A percentile compares a stretch with the other conserved stretches of the same genome.
Evolutionary conservation across 192 early-diverging fungal species (phyloP).

Genomic region (Pilaira anomala): DNA sequence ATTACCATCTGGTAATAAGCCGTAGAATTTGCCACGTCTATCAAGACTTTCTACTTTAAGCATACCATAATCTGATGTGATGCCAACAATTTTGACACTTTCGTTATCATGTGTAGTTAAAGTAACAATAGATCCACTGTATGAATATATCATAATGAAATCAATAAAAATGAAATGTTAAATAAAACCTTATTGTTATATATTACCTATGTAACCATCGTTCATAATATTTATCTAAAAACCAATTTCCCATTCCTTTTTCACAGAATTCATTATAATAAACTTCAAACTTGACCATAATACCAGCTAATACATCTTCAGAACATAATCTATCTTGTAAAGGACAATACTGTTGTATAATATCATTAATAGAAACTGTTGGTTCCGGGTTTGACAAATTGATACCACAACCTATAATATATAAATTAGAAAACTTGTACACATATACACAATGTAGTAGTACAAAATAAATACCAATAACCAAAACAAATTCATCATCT

Average conservation of each 20-base stretch:
- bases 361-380: conserved; percentile 80
- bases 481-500: conserved; percentile 67
- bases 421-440: conserved; percentile 42
- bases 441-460: background rate
- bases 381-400: conserved; percentile 84
- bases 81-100: conserved; percentile 68
- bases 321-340: conserved; percentile 55
- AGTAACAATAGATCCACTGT: conserved; percentile 60
- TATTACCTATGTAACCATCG: conserved; percentile 80
- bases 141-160: conserved; percentile 69
- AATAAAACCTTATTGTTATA: background rate
- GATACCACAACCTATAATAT: conserved; percentile 87
- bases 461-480: conserved; percentile 62
- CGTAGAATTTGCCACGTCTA: conserved; percentile 54
- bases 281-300: conserved; percentile 72
- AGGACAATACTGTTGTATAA: conserved; percentile 61
- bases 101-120: conserved; percentile 57
- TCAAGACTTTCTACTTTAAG: conserved; percentile 62
- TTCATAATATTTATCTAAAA: conserved; percentile 75
- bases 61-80: conserved; percentile 72
- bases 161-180: conserved; percentile 37
- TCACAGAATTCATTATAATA: conserved; percentile 71
- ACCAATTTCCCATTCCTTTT: conserved; percentile 48
- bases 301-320: conserved; percentile 63
- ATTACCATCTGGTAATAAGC: conserved; percentile 95